Evolutionary conservation across 805 yeast species (phyloP).

Genomic region (Suhomyces emberorum): DNA sequence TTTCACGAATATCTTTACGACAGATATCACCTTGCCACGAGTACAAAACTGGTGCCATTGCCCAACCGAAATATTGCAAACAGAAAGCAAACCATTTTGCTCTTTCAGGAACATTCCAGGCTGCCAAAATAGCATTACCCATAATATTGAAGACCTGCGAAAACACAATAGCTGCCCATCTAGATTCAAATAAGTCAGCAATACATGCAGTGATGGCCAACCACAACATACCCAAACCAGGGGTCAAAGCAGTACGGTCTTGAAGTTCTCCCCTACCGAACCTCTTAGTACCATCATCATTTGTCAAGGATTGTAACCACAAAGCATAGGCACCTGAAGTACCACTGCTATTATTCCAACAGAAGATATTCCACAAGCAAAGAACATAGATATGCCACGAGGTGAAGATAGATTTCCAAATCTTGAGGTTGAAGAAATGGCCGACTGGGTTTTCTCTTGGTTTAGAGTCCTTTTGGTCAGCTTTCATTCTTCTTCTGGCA

Average conservation of each 20-base stretch:
- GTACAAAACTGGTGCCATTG: slow-evolving; percentile 60
- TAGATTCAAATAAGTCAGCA: slow-evolving; percentile 38
- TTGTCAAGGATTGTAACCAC: slow-evolving; percentile 45
- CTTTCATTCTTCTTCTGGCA: slow-evolving; percentile 21
- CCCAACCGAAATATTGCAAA: slow-evolving; percentile 58
- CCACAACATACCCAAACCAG: slow-evolving; percentile 43
- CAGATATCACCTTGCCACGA: slow-evolving; percentile 57
- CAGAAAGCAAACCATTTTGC: slow-evolving; percentile 67
- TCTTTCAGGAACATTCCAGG: slow-evolving; percentile 54
- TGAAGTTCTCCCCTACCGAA: slow-evolving; percentile 30
- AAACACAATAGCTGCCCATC: slow-evolving; percentile 53
- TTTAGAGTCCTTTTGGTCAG: slow-evolving; percentile 14
- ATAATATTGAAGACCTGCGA: slow-evolving; percentile 54
- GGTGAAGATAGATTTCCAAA: slow-evolving; percentile 52
- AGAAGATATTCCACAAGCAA: slow-evolving; percentile 51
- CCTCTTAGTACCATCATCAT: slow-evolving; percentile 13
- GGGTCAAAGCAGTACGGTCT: slow-evolving; percentile 44
- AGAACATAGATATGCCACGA: slow-evolving; percentile 62
- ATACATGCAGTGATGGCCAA: slow-evolving; percentile 32
- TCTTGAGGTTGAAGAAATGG: slow-evolving; percentile 37
- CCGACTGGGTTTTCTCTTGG: slow-evolving; percentile 19
- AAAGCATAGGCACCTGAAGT: slow-evolving; percentile 43
- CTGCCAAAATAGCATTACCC: slow-evolving; percentile 54
- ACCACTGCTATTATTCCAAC: slow-evolving; percentile 60
- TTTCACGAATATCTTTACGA: slow-evolving; percentile 52